phyloP scores from a whole-genome alignment of 257 asterid species.

The Salvia rosmarinus region DNA sequence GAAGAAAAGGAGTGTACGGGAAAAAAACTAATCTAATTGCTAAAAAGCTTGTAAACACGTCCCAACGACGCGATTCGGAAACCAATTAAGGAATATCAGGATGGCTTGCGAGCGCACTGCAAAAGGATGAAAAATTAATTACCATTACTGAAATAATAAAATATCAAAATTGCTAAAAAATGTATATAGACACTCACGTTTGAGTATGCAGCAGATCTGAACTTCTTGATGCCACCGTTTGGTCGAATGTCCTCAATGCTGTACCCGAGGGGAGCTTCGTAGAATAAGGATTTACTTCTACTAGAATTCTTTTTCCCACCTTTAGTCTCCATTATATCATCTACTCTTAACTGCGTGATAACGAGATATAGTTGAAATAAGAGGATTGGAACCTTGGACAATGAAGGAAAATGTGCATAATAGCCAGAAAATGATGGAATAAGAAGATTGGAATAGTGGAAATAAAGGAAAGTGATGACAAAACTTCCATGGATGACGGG shows the following conservation, averaged over 20 bases:
- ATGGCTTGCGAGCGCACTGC: constrained; percentile 98
- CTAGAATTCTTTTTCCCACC: constrained; percentile 90
- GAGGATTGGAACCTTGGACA: not conserved
- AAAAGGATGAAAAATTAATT: constrained; percentile 12
- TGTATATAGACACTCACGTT: constrained; percentile 56
- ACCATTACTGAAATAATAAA: not conserved
- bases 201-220: constrained; percentile 98
- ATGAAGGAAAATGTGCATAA: not conserved
- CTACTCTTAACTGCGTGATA: constrained; percentile 46
- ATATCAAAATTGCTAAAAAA: not conserved
- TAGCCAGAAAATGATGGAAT: too few species aligned
- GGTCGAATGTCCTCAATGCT: constrained; percentile 93
- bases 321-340: constrained; percentile 90
- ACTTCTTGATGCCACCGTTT: constrained; percentile 93
- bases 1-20: constrained; percentile 69
- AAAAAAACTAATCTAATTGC: constrained; percentile 35
- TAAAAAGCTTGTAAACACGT: constrained; percentile 45
- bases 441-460: not conserved
- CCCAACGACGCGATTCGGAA: constrained; percentile 47
- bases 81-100: constrained; percentile 57
- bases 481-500: not conserved
- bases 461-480: not conserved
- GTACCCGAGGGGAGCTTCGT: constrained; percentile 96
- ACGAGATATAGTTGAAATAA: not conserved
- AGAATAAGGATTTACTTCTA: constrained; percentile 71